Percentiles rank a stretch among this genome's conserved stretches.
Evolutionary conservation across 2,329 filamentous ascomycete genomes (phyloP).

Genomic region (Aspergillus clavatus): DNA sequence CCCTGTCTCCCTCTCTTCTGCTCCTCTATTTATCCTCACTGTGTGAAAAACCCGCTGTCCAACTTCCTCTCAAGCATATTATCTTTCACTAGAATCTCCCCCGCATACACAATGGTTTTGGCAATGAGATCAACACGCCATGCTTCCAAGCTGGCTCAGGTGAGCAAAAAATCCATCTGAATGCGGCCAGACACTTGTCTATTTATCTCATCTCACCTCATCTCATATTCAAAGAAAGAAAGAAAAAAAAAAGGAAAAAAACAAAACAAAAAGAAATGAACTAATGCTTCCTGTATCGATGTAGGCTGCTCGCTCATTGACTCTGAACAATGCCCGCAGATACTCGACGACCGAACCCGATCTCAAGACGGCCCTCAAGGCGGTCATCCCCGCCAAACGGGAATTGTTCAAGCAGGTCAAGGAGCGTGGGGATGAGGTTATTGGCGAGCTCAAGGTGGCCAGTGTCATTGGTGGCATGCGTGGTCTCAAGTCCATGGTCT

Average conservation of each 20-base stretch:
- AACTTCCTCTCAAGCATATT: not conserved
- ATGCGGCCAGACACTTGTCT: not conserved
- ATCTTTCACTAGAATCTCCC: slow-evolving; percentile 10
- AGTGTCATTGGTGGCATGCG: slow-evolving; percentile 96
- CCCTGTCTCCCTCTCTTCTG: not conserved
- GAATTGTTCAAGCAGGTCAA: slow-evolving; percentile 94
- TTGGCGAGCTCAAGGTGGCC: slow-evolving; percentile 90
- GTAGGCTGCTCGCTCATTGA: slow-evolving; percentile 15
- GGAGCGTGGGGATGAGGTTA: slow-evolving; percentile 70
- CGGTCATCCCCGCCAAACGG: slow-evolving; percentile 83
- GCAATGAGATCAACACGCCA: slow-evolving; percentile 36
- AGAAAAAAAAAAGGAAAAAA: too few species aligned
- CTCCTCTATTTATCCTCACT: not conserved
- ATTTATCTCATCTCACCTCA: too few species aligned
- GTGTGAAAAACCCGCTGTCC: too few species aligned
- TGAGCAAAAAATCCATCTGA: slow-evolving; percentile 18
- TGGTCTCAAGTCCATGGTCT: slow-evolving; percentile 95
- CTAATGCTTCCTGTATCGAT: not conserved
- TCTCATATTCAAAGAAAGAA: too few species aligned
- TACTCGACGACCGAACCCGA: slow-evolving; percentile 69
- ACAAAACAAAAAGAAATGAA: too few species aligned
- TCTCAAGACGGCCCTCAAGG: slow-evolving; percentile 80
- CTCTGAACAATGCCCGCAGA: slow-evolving; percentile 19
- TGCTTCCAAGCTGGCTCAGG: slow-evolving; percentile 35
- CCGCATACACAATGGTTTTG: slow-evolving; percentile 19